Evolutionary conservation across 2,329 filamentous ascomycete genomes (phyloP), one percentile per base, ranked within the genome.

Genomic region (Onygenales sp.): DNA sequence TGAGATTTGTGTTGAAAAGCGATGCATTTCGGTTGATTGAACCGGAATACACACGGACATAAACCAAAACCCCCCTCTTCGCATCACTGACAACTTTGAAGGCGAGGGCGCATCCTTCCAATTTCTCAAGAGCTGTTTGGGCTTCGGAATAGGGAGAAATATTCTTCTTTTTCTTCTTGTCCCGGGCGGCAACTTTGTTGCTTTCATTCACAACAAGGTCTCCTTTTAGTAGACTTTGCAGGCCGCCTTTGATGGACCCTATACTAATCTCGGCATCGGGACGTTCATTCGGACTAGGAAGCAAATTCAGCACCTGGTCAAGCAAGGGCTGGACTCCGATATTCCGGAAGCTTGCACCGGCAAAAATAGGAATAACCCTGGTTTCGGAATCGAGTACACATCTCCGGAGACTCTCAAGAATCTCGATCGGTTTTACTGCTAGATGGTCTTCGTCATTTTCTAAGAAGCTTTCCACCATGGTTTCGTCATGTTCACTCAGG

Each of bases 31-130:
- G 84, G 54, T 83, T 81, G 51, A 98, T 74, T 2, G 82, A 80
- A 8, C 93, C 93, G 31, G 89, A 87, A 69, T 97, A 97, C 6
- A 96, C 88, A 42, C 93, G 84, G 8, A 97, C 85, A 64, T 94
- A 97, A 57, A 94, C 90, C 55, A 97, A 78, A 52, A 94, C 85
- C 14, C 93, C 93, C 53, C 90, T 84, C 58, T 86, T 86, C 7
- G 87, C 76, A 63, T 97, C 92, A 59, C 92, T 86, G 58, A 93
- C 89, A 5, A 97, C 93, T 70, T 98, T 98, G 79, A 97, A 98
- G 6, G 85, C 85, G 27, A 88, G 69, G 1, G 83, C 84, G 60
- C 84, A 87, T 34, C 79, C 79, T 59, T 82, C 76, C 1, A 97
- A 81, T 13, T 86, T 87, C 31, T 76, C 70, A n/a, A 79, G 67